Base-by-base conservation (phyloP, 2,329 filamentous ascomycete genomes). In the Acrocalymma vagum region DNA sequence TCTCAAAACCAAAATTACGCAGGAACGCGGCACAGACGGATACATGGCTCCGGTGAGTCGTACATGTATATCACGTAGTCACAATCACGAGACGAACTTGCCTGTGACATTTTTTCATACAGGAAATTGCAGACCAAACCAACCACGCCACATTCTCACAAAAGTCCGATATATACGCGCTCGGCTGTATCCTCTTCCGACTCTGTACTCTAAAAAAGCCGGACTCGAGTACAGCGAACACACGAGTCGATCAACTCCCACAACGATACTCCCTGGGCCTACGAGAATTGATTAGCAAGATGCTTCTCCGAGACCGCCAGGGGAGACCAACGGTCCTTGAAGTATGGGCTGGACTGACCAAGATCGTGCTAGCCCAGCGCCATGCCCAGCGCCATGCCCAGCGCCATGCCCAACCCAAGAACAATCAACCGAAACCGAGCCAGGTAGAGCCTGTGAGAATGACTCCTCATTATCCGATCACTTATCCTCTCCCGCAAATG, bases 161-260 rank as follows among this genome's bases (percentile, higher is more conserved):
- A 31, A 54, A 51, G 26, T 54, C 51, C 10, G 51, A 54, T 30
- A 38, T 53, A 5, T 51, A 46, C 16, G 51, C 51, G 2, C 45
- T 54, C 27, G 47, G 51, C 14, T 54, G 38, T 23, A 40, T 51
- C 16, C 38, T 51, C 6, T 48, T 42, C 21, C 34, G 38, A 9
- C 41, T 48, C 10, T 45, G 37, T 21, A 45, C 41, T 4, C 28
- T 54, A 1, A 26, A 33, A 11, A 23, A 44, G 13, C 46, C 45
- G 9, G 5, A 23, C 6, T 21, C 27, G 2, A n/a, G 38, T 20
- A 38, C 39, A 9, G 51, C 41, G 13, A 13, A 48, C 18, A 36
- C 48, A 16, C 47, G 38, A 5, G 7, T 18, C 7, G 41, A 44
- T 6, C 32, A n/a, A n/a, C 41, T 54, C 10, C 33, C 48, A 10